Base-by-base conservation (phyloP, 805 yeast genomes). In the Candida khao-thaluensis region DNA sequence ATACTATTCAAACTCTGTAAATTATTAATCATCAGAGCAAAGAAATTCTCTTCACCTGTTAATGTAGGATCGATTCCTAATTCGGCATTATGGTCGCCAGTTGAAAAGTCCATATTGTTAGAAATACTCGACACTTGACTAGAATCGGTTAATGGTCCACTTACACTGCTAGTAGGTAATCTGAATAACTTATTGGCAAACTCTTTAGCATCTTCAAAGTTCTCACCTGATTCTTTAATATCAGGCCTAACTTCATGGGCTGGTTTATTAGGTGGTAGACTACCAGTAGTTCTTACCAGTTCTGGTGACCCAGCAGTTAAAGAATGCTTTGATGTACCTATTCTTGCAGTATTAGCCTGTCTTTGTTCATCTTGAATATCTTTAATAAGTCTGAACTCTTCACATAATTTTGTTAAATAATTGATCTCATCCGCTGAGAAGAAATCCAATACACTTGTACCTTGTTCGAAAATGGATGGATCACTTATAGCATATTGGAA, bases 371-470 rank as follows among this genome's bases (percentile, higher is more conserved):
- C 44, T 33, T 48, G 59, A 30, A 54, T 56, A n/a, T 53, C 57
- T 41, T 67, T 69, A 10, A 70, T 69, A 5, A 48, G 37, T 34
- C 64, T 50, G 44, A 67, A 66, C 35, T 69, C 73, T 24, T 65
- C 70, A 35, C 69, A 64, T 26, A 69, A 47, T 37, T 56, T 56
- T 39, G 64, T 56, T 28, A 69, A 50, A 42, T 61, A 60, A 28
- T 60, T 54, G 17, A 69, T 52, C 33, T 68, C 74, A n/a, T 51
- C 41, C 12, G 55, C 52, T 5, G 68, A 47, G 41, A 68, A 59
- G 45, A 56, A 67, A 33, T 66, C 65, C 35, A 69, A 45, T 59
- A 67, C 52, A 42, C 66, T 69, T 15, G 70, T 59, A 3, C 71
- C 70, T 18, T 60, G 58, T 37, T 64, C 67, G 37, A 53, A 53